Evolutionary conservation across 768 basidiomycete genomes (phyloP).

Genomic region (Stropharia rugosoannulata): DNA sequence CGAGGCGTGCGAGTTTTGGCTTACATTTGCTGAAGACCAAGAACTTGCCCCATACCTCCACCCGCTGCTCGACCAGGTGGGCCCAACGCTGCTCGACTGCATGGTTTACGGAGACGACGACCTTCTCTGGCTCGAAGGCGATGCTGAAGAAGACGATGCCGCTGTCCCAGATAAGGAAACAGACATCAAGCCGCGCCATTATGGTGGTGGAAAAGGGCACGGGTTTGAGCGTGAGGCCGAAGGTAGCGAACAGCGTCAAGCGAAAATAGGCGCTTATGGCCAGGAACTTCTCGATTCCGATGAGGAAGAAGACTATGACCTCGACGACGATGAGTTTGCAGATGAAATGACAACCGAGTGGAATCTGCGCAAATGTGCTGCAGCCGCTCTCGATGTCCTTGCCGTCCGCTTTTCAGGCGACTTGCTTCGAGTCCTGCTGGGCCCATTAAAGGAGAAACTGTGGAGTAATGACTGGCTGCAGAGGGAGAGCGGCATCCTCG

Average conservation of each 20-base stretch:
- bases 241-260: slow-evolving; percentile 34
- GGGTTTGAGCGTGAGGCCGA: slow-evolving; percentile 74
- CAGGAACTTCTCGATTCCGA: slow-evolving; percentile 83
- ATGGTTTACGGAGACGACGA: slow-evolving; percentile 98
- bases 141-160: slow-evolving; percentile 75
- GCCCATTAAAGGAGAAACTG: slow-evolving; percentile 88
- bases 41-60: slow-evolving; percentile 82
- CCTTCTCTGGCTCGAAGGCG: slow-evolving; percentile 90
- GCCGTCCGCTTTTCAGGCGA: slow-evolving; percentile 93
- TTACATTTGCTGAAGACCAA: slow-evolving; percentile 96
- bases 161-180: slow-evolving; percentile 89
- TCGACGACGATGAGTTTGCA: slow-evolving; percentile 89
- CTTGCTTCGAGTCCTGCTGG: slow-evolving; percentile 83
- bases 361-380: slow-evolving; percentile 98
- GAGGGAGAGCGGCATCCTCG: slow-evolving; percentile 92
- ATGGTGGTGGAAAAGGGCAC: slow-evolving; percentile 76
- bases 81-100: slow-evolving; percentile 92
- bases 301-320: slow-evolving; percentile 85
- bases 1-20: slow-evolving; percentile 99
- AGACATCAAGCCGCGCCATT: slow-evolving; percentile 96
- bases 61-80: slow-evolving; percentile 88
- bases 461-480: slow-evolving; percentile 94
- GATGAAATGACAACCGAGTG: slow-evolving; percentile 98
- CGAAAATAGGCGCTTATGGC: slow-evolving; percentile 65
- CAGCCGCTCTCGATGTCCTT: slow-evolving; percentile 95